Conservation (phyloP, 768 basidiomycete genomes). For the Kwoniella sp. region DNA sequence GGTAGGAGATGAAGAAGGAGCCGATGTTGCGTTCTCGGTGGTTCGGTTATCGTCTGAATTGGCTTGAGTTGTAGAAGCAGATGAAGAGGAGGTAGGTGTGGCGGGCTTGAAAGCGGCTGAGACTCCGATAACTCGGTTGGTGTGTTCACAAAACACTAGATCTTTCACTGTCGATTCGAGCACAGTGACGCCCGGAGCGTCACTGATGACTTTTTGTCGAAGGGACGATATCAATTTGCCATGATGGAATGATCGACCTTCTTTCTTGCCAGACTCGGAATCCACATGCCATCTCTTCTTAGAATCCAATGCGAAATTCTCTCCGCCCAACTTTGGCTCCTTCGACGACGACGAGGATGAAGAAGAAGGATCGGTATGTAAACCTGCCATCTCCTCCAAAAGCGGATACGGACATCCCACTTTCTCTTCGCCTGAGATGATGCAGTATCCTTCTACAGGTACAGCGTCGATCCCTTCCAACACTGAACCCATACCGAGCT, state of each 20-base stretch:
- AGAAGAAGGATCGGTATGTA: constrained; percentile 1
- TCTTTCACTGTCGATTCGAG: constrained; percentile 53
- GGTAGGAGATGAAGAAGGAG: constrained; percentile 54
- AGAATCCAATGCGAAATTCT: background rate
- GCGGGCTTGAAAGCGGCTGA: constrained; percentile 41
- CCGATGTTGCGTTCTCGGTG: constrained; percentile 59
- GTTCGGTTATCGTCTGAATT: constrained; percentile 55
- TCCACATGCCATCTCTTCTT: constrained; percentile 39
- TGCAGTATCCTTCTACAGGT: constrained; percentile 80
- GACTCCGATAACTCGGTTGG: constrained; percentile 56
- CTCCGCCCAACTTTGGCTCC: constrained; percentile 1
- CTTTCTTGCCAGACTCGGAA: constrained; percentile 47
- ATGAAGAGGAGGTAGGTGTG: background rate
- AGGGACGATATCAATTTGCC: constrained; percentile 83
- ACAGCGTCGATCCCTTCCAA: constrained; percentile 88
- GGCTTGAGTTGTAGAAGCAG: background rate
- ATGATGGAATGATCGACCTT: constrained; percentile 91
- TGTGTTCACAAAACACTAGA: constrained; percentile 65
- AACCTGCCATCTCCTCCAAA: constrained; percentile 32
- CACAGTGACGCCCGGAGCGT: constrained; percentile 41
- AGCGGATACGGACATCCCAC: constrained; percentile 89
- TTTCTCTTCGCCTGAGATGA: constrained; percentile 62
- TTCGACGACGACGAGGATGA: constrained; percentile 1
- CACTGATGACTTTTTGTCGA: constrained; percentile 67
- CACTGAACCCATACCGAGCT: constrained; percentile 73